Evolutionary conservation across 805 yeast species (phyloP).

Genomic region (Wickerhamomyces ciferrii): DNA sequence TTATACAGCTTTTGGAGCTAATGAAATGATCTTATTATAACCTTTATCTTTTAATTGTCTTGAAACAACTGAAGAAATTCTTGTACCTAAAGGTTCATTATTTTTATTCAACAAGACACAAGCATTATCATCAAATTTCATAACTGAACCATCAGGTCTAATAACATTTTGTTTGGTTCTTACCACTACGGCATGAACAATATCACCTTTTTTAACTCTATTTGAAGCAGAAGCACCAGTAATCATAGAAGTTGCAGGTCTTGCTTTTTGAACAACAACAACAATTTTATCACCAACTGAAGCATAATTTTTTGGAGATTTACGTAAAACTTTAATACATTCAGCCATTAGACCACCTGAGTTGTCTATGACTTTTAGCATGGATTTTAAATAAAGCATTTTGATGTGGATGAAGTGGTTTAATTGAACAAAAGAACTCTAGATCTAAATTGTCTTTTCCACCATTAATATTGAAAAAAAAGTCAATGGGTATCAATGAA

Average conservation of each 20-base stretch:
- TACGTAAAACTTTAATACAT: conserved; percentile 91
- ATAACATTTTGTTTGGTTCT: conserved; percentile 76
- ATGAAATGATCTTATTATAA: conserved; percentile 77
- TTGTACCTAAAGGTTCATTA: conserved; percentile 91
- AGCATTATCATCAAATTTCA: conserved; percentile 93
- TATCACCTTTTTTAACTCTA: conserved; percentile 91
- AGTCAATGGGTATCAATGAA: no score
- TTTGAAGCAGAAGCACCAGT: conserved; percentile 72
- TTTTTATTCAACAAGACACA: conserved; percentile 91
- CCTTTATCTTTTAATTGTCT: conserved; percentile 82
- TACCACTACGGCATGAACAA: conserved; percentile 91
- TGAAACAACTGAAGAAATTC: conserved; percentile 87
- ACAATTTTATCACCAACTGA: conserved; percentile 88
- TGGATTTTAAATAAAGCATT: conserved; percentile 86
- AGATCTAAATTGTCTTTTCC: no score
- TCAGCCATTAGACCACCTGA: conserved; percentile 94
- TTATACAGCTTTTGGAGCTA: conserved; percentile 81
- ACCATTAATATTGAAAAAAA: no score
- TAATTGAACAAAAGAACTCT: no score
- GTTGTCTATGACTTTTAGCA: conserved; percentile 89
- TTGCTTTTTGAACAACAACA: conserved; percentile 89
- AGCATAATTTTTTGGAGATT: conserved; percentile 80
- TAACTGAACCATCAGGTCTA: conserved; percentile 82
- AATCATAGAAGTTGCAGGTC: conserved; percentile 64
- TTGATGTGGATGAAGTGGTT: not conserved